Percentiles rank a stretch among this genome's conserved stretches.
Conservation (phyloP, 805 yeast species). For the Tetrapisispora iriomotensis region DNA sequence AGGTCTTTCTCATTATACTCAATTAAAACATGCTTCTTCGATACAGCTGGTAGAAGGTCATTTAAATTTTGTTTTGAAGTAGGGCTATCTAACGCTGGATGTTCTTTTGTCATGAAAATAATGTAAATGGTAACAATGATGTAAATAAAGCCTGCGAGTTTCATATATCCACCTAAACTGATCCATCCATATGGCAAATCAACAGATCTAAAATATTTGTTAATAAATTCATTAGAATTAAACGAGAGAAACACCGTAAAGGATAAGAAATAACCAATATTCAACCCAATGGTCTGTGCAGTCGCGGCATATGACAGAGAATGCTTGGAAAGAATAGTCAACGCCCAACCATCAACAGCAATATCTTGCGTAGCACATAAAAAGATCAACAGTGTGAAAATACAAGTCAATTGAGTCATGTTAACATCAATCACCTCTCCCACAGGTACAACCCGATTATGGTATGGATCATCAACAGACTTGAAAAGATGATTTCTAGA, state of each 20-base stretch:
- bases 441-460: conserved; percentile 7
- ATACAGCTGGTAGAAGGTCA: conserved; percentile 39
- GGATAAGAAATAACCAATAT: conserved; percentile 83
- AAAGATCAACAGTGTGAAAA: conserved; percentile 70
- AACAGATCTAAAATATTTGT: conserved; percentile 57
- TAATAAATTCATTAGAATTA: conserved; percentile 87
- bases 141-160: conserved; percentile 68
- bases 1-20: conserved; percentile 26
- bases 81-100: conserved; percentile 37
- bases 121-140: conserved; percentile 56
- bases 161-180: conserved; percentile 63
- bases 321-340: conserved; percentile 69
- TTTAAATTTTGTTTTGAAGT: conserved; percentile 20
- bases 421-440: conserved; percentile 8
- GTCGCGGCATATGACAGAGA: conserved; percentile 89
- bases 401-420: conserved; percentile 42
- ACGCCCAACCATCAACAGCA: conserved; percentile 98
- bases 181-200: conserved; percentile 61
- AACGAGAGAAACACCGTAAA: conserved; percentile 88
- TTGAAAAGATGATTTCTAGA: conserved; percentile 41
- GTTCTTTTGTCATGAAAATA: conserved; percentile 56
- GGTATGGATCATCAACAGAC: conserved; percentile 24
- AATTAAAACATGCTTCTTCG: conserved; percentile 11
- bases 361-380: conserved; percentile 96
- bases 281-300: conserved; percentile 92